Conservation (phyloP, 2,329 filamentous ascomycete genomes). For the Penicillium sp. region DNA sequence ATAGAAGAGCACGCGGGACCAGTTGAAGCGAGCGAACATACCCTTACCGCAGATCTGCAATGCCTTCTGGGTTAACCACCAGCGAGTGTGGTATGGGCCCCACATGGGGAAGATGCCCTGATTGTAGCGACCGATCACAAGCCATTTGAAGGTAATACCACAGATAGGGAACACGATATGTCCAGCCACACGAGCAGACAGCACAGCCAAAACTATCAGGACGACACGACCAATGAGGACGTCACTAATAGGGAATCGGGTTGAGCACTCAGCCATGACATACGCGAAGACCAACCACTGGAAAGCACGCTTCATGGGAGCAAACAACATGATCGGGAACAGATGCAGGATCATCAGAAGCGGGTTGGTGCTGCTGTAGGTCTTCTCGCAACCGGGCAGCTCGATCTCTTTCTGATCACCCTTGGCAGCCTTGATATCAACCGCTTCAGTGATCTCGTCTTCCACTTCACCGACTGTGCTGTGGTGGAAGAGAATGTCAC, state of each 20-base stretch:
- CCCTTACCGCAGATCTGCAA: constrained; percentile 49
- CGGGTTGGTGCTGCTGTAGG: constrained; percentile 51
- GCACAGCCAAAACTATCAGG: constrained; percentile 50
- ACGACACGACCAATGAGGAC: constrained; percentile 50
- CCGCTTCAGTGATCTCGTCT: constrained; percentile 9
- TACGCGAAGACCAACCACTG: constrained; percentile 58
- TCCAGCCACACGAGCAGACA: constrained; percentile 44
- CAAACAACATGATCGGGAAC: constrained; percentile 51
- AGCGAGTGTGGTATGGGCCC: constrained; percentile 59
- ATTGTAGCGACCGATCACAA: constrained; percentile 55
- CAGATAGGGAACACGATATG: constrained; percentile 46
- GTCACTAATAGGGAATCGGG: constrained; percentile 37
- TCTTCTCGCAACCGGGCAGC: constrained; percentile 34
- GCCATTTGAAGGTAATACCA: constrained; percentile 57
- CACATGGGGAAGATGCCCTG: constrained; percentile 62
- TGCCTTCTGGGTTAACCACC: constrained; percentile 61
- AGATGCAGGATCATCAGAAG: constrained; percentile 54
- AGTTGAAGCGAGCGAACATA: constrained; percentile 33
- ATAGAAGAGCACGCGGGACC: constrained; percentile 48
- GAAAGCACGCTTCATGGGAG: constrained; percentile 53
- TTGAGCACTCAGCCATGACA: constrained; percentile 40
- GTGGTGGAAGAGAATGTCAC: constrained; percentile 54
- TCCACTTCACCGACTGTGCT: constrained; percentile 47
- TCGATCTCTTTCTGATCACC: constrained; percentile 22
- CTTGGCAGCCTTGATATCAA: constrained; percentile 13